Percentiles rank a stretch among this genome's conserved stretches.
Conservation (phyloP, 2,329 filamentous ascomycete species). For the Davidsoniella virescens region DNA sequence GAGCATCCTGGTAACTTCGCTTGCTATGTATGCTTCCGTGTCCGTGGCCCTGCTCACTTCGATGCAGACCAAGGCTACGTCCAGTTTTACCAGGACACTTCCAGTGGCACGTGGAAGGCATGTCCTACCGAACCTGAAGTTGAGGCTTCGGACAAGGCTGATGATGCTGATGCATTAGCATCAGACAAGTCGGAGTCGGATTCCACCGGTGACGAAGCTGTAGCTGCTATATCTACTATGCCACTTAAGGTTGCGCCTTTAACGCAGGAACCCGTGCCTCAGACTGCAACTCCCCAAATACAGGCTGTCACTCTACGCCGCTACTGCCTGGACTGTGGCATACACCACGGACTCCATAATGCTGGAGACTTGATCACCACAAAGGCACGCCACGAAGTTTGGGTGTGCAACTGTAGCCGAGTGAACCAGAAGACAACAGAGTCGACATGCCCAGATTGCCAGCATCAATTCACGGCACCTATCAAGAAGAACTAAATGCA, state of each 20-base stretch:
- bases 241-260: not conserved
- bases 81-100: slow-evolving; percentile 20
- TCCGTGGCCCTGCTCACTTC: slow-evolving; percentile 24
- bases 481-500: not conserved
- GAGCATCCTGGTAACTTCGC: slow-evolving; percentile 26
- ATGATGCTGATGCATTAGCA: too few relatives aligned
- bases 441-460: slow-evolving; percentile 22
- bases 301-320: slow-evolving; percentile 21
- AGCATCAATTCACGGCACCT: slow-evolving; percentile 20
- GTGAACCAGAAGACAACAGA: slow-evolving; percentile 23
- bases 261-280: not conserved
- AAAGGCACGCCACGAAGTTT: slow-evolving; percentile 23
- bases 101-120: slow-evolving; percentile 16
- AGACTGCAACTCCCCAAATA: not conserved
- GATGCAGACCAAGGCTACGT: slow-evolving; percentile 21
- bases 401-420: slow-evolving; percentile 24
- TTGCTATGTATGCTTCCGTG: slow-evolving; percentile 27
- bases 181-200: not conserved
- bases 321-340: slow-evolving; percentile 28
- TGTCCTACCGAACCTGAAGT: slow-evolving; percentile 18
- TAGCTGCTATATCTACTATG: not conserved
- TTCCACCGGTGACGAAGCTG: not conserved
- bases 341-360: slow-evolving; percentile 22
- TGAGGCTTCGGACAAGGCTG: not conserved
- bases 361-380: slow-evolving; percentile 24